Evolutionary conservation across 176 grass and related monocot genomes (phyloP).

Genomic region (Dendrocalamus sinicus): DNA sequence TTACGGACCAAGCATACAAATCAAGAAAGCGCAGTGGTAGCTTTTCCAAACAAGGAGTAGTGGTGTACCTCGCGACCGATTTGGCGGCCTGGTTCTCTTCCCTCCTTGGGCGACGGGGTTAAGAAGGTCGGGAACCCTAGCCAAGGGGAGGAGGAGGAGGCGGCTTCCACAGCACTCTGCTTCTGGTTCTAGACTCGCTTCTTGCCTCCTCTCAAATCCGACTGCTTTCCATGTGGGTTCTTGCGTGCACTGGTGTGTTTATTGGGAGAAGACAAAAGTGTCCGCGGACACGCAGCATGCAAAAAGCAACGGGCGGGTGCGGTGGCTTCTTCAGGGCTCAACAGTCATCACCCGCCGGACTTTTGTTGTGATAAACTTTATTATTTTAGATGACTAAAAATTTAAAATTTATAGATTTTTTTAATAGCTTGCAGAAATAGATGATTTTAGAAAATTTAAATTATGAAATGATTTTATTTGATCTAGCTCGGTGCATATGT

Average conservation of each 20-base stretch:
- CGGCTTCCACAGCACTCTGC: constrained; percentile 44
- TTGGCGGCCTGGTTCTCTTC: not conserved
- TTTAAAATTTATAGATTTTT: too few species aligned
- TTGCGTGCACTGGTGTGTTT: constrained; percentile 19
- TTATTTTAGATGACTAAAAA: too few species aligned
- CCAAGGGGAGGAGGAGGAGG: not conserved
- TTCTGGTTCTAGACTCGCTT: constrained; percentile 31
- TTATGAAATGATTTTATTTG: too few species aligned
- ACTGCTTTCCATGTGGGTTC: constrained; percentile 28
- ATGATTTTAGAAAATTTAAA: too few species aligned
- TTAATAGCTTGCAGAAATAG: too few species aligned
- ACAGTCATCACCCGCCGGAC: too few species aligned
- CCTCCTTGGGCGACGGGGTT: not conserved
- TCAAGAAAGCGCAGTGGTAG: not conserved
- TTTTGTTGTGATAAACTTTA: too few species aligned
- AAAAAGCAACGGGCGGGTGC: constrained; percentile 41
- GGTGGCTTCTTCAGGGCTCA: constrained; percentile 48
- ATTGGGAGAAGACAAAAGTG: constrained; percentile 55
- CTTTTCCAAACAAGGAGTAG: not conserved
- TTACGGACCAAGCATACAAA: not conserved
- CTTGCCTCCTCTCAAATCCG: not conserved
- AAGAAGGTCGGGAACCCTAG: constrained; percentile 5
- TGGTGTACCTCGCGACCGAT: constrained; percentile 36
- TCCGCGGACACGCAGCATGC: constrained; percentile 48
- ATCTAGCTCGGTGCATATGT: too few species aligned